Conservation (phyloP, 345 rosid genomes). For the Brassica incana region DNA sequence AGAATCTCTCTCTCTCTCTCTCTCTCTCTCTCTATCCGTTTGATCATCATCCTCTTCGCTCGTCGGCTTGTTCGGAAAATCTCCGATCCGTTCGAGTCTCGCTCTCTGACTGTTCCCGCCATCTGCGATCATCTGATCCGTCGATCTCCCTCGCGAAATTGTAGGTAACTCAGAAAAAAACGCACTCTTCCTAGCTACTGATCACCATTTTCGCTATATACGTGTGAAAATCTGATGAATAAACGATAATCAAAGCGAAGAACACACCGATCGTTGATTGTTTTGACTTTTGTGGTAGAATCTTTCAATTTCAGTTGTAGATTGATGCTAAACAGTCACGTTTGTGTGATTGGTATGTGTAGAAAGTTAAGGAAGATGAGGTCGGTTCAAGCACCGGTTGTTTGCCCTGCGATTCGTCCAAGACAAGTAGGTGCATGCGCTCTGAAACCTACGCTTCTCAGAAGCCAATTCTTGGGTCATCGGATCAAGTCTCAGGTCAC, state of each 20-base stretch:
- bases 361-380: slow-evolving; percentile 43
- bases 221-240: neutral
- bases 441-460: slow-evolving; percentile 25
- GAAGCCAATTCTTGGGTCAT: slow-evolving; percentile 49
- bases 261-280: slow-evolving; percentile 9
- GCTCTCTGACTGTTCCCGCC: neutral
- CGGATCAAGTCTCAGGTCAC: slow-evolving; percentile 27
- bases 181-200: neutral
- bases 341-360: neutral
- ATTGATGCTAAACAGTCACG: neutral
- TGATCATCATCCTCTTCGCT: neutral
- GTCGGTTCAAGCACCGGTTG: slow-evolving; percentile 72
- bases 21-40: neutral
- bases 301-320: neutral
- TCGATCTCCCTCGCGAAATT: slow-evolving; percentile 3
- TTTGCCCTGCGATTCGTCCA: slow-evolving; percentile 63
- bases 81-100: slow-evolving; percentile 15
- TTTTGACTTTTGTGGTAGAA: slow-evolving; percentile 20
- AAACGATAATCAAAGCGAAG: neutral
- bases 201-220: neutral
- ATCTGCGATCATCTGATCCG: slow-evolving; percentile 27
- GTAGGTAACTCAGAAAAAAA: neutral
- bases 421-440: slow-evolving; percentile 56
- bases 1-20: neutral
- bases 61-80: neutral